Percentiles rank a stretch among this genome's conserved stretches.
phyloP scores from a whole-genome alignment of 179 eudicot genomes.

The Nepenthes alata region DNA sequence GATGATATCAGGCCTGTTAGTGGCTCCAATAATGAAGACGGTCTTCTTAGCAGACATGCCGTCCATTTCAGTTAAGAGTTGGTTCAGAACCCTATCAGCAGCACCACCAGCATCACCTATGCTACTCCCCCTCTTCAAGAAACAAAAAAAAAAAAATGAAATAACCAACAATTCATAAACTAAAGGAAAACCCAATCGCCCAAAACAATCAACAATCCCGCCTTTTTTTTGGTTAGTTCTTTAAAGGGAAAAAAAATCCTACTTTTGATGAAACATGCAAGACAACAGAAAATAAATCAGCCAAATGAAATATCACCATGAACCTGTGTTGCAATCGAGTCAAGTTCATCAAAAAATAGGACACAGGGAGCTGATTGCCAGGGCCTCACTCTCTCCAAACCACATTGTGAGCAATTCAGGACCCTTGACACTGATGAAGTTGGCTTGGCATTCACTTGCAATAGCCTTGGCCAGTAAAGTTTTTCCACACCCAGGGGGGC shows the following conservation, averaged over 20 bases:
- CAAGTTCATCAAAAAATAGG: conserved; percentile 72
- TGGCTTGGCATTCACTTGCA: conserved; percentile 82
- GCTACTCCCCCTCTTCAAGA: conserved; percentile 59
- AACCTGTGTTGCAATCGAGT: conserved; percentile 85
- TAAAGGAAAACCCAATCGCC: not conserved
- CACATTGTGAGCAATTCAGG: conserved; percentile 86
- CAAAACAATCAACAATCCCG: not conserved
- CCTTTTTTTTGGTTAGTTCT: too few species aligned
- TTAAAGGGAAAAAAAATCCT: not conserved
- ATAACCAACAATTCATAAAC: not conserved
- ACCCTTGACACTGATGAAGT: conserved; percentile 74
- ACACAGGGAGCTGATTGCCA: conserved; percentile 80
- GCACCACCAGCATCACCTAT: conserved; percentile 88
- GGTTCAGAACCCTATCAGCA: conserved; percentile 76
- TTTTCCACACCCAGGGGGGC: conserved; percentile 88
- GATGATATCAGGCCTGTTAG: conserved; percentile 78
- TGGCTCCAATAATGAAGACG: conserved; percentile 72
- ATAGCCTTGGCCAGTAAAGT: conserved; percentile 79
- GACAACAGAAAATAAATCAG: not conserved
- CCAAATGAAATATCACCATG: not conserved
- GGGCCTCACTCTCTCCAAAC: conserved; percentile 92
- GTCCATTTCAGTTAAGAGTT: conserved; percentile 77
- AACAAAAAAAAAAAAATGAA: too few species aligned
- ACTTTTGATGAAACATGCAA: not conserved
- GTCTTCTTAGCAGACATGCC: conserved; percentile 84